Conservation (phyloP, 2,329 filamentous ascomycete genomes). For the Sarocladium kiliense region DNA sequence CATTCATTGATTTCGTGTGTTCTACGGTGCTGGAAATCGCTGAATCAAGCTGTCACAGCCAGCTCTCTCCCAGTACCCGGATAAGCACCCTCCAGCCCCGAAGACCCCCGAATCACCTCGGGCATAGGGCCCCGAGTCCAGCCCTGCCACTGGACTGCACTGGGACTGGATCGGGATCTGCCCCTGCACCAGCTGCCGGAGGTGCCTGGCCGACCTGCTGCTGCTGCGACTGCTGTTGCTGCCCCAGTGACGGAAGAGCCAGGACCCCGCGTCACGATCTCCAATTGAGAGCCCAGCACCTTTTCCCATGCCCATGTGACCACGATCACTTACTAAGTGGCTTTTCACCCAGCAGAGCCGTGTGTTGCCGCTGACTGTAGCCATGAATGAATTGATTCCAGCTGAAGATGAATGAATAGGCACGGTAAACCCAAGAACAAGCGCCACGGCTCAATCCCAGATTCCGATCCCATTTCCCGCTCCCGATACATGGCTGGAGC, state of each 20-base stretch:
- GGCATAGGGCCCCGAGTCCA: background rate
- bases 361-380: background rate
- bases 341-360: background rate
- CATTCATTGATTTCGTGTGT: too few relatives aligned
- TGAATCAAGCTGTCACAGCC: too few relatives aligned
- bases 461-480: background rate
- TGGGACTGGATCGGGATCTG: slow-evolving; percentile 7
- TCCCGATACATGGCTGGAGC: background rate
- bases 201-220: background rate
- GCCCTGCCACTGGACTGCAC: background rate
- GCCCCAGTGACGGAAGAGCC: background rate
- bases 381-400: background rate
- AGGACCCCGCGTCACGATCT: background rate
- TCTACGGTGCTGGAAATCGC: too few relatives aligned
- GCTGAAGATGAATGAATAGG: background rate
- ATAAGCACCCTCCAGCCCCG: background rate
- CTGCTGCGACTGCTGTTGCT: background rate
- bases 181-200: background rate
- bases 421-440: background rate
- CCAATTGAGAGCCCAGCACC: background rate
- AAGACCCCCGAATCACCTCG: slow-evolving; percentile 2
- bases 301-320: slow-evolving; percentile 2
- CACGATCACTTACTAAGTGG: background rate
- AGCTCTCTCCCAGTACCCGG: too few relatives aligned
- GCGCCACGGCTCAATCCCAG: background rate